Conservation (phyloP, 2,329 filamentous ascomycete genomes). For the Magnaporthiopsis incrustans region DNA sequence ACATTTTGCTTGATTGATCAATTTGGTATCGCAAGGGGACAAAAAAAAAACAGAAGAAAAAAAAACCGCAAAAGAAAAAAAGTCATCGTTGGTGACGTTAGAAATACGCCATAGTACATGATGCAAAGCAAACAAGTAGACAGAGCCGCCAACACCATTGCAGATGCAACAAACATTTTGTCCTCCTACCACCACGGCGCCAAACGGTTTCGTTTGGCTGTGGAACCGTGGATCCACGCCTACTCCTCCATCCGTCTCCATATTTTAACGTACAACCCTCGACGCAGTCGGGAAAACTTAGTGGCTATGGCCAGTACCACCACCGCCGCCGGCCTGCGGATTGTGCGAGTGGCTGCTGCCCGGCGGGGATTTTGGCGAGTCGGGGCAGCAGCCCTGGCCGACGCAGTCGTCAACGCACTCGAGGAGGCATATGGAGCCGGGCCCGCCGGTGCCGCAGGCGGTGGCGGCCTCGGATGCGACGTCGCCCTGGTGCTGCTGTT, state of each 20-base stretch:
- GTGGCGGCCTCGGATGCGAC: neutral
- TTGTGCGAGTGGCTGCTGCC: slow-evolving; percentile 24
- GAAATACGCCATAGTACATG: neutral
- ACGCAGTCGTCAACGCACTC: slow-evolving; percentile 43
- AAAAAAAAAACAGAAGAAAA: no score
- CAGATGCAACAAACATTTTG: neutral
- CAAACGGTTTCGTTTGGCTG: neutral
- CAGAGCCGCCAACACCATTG: neutral
- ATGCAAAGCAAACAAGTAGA: neutral
- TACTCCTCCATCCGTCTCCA: neutral
- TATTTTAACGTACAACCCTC: neutral
- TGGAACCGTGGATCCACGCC: neutral
- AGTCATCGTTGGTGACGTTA: neutral
- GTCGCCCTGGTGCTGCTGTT: slow-evolving; percentile 17
- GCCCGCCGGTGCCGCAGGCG: slow-evolving; percentile 14
- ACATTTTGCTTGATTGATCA: no score
- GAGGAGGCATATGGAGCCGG: slow-evolving; percentile 34
- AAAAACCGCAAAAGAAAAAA: neutral
- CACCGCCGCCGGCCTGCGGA: slow-evolving; percentile 21
- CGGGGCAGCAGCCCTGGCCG: slow-evolving; percentile 36
- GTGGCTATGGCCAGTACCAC: slow-evolving; percentile 14
- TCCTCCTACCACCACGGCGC: neutral
- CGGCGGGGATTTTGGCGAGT: slow-evolving; percentile 21
- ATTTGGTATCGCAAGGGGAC: no score
- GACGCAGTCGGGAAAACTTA: neutral